Percentiles rank a stretch among this genome's conserved stretches.
phyloP scores from a whole-genome alignment of 805 yeast genomes.

The Kluyveromyces wickerhamii region DNA sequence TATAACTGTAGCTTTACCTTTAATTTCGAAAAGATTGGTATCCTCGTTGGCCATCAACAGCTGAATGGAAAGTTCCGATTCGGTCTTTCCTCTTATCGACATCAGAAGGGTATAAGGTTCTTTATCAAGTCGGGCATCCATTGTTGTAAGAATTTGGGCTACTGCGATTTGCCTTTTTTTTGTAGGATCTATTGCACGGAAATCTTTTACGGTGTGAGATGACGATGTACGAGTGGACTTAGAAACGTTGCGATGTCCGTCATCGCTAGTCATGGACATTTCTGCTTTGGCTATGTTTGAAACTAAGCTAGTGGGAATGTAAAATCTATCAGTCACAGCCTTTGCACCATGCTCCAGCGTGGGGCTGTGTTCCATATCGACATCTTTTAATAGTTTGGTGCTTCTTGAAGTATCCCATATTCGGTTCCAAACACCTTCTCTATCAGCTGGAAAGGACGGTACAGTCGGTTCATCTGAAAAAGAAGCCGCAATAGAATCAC shows the following conservation, averaged over 20 bases:
- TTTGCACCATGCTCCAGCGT: not conserved
- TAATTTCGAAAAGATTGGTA: not conserved
- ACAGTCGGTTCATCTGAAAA: too few relatives aligned
- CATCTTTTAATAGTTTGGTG: not conserved
- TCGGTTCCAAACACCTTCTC: constrained; percentile 1
- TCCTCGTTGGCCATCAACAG: not conserved
- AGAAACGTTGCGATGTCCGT: not conserved
- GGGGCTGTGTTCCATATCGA: not conserved
- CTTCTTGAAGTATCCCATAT: not conserved
- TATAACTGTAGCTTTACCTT: constrained; percentile 8
- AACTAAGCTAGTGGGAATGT: constrained; percentile 1
- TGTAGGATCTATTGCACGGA: constrained; percentile 2
- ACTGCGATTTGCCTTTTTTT: not conserved
- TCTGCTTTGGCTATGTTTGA: constrained; percentile 4
- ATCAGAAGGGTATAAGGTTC: constrained; percentile 1
- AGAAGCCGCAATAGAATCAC: too few relatives aligned
- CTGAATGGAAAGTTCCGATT: constrained; percentile 1
- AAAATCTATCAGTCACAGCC: constrained; percentile 1
- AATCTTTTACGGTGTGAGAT: not conserved
- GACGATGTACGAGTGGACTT: not conserved
- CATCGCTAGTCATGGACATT: constrained; percentile 4
- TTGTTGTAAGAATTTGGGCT: not conserved
- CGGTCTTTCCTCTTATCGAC: not conserved
- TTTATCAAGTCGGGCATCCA: constrained; percentile 4
- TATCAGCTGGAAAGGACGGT: not conserved